Conservation (phyloP, 169 alveolate genomes). For the Eimeria praecox region DNA sequence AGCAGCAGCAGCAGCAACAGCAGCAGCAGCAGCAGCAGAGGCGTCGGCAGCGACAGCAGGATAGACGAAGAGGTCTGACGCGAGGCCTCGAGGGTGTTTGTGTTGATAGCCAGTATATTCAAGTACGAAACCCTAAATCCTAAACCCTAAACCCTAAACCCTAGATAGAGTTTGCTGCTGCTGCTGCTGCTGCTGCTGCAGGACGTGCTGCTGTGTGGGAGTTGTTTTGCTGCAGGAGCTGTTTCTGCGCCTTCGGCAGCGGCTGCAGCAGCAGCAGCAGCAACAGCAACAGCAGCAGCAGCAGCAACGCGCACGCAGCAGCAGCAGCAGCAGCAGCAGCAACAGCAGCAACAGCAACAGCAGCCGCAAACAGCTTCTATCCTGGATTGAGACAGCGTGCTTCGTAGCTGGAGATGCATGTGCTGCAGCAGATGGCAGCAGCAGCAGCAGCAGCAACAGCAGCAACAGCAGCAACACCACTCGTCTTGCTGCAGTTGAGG, state of each 20-base stretch:
- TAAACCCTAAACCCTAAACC: conserved; percentile 24
- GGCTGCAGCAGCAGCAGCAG: conserved; percentile 1
- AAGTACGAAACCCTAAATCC: background rate
- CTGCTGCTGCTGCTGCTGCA: background rate
- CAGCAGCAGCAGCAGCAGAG: conserved; percentile 28
- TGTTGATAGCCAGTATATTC: background rate
- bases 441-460: conserved; percentile 61
- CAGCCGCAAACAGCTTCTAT: conserved; percentile 40
- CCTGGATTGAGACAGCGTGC: conserved; percentile 20
- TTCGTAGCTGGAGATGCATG: background rate
- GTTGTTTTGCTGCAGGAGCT: conserved; percentile 12
- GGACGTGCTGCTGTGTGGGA: background rate
- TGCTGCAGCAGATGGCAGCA: conserved; percentile 42
- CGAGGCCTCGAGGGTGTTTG: background rate
- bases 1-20: conserved; percentile 25
- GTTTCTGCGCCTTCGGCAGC: background rate
- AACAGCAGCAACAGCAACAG: conserved; percentile 32
- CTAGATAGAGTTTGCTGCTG: background rate
- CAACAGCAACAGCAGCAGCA: conserved; percentile 42
- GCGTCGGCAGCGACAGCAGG: conserved; percentile 37
- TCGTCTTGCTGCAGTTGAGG: conserved; percentile 34
- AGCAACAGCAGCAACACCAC: conserved; percentile 45
- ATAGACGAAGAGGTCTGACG: background rate
- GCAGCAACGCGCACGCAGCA: background rate
- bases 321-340: conserved; percentile 46